Evolutionary conservation across 106 monocot genomes (phyloP).

Genomic region (Vanilla planifolia): DNA sequence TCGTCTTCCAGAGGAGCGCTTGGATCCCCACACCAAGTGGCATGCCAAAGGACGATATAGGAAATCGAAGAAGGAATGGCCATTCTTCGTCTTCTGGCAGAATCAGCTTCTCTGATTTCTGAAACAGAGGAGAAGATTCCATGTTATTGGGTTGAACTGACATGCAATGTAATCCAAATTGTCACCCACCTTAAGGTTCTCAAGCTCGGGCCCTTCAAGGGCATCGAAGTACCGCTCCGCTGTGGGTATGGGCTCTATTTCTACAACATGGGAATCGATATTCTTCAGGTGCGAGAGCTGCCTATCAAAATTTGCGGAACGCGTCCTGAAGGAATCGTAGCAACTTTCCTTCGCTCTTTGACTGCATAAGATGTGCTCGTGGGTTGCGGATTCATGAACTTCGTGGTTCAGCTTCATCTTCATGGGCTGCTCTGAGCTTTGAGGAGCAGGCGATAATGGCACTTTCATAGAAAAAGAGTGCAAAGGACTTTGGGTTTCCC

Average conservation of each 20-base stretch:
- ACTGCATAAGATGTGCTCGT: not conserved
- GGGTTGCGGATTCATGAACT: not conserved
- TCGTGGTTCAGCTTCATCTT: not conserved
- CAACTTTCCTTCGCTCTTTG: slow-evolving; percentile 20
- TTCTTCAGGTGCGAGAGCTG: slow-evolving; percentile 34
- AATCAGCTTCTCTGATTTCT: slow-evolving; percentile 36
- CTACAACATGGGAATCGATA: too few species aligned
- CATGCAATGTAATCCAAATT: too few species aligned
- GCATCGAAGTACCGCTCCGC: slow-evolving; percentile 57
- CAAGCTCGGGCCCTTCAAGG: slow-evolving; percentile 60
- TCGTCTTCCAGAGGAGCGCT: slow-evolving; percentile 43
- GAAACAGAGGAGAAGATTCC: not conserved
- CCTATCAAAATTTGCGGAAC: slow-evolving; percentile 52
- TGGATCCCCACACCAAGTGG: slow-evolving; percentile 52
- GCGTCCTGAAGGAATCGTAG: slow-evolving; percentile 69
- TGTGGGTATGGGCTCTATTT: slow-evolving; percentile 26
- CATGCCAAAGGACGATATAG: slow-evolving; percentile 43
- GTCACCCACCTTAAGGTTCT: slow-evolving; percentile 36
- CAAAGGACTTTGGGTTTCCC: too few species aligned
- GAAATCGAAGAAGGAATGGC: slow-evolving; percentile 62
- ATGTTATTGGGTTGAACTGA: not conserved
- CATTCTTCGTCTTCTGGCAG: slow-evolving; percentile 45
- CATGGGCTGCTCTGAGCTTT: too few species aligned
- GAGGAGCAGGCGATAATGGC: too few species aligned
- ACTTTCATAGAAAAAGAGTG: too few species aligned